Base-by-base conservation (phyloP, 441 rosid species). In the Eruca vesicaria region DNA sequence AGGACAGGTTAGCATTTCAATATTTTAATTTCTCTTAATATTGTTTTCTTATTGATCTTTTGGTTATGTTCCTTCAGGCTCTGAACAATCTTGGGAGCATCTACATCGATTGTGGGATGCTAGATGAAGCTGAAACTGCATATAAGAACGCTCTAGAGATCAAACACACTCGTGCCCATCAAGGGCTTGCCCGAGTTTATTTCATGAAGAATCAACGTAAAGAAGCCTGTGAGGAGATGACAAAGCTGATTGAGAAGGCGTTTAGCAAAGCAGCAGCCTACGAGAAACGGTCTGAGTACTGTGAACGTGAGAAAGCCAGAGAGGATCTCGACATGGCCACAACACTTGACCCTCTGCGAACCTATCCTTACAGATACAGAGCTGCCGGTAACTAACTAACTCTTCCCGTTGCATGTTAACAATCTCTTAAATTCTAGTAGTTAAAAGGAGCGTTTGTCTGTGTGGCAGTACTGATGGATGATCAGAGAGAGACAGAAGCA, bases 111-210 rank as follows among this genome's bases (percentile, higher is more conserved):
- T 87, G 81, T 2, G 85, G 79, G 23, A 85, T 80, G 82, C 79
- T 88, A 21, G 96, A 90, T 77, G 73, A 63, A 36, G 93, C 96
- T 62, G 86, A 81, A 63, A 83, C 75, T 23, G 85, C 93, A 33
- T 90, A 88, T 62, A 87, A 55, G 82, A 88, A 75, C 35, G 96
- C 93, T 38, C 86, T 90, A 58, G 84, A 84, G 78, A 88, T 90
- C 79, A 88, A 86, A 75, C 96, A 90, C 68, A 85, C 90, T 20
- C 80, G 96, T 71, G 96, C 93, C 4, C 96, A 87, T 71, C 96
- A 90, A 80, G 96, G 96, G 9, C 77, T 90, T 43, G 96, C 91
- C 0, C 90, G 93, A 7, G 85, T 90, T 32, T 86, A 81, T 75
- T 85, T 80, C 74, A 78, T 88, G 66, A 86, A 82, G 71, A 84